Evolutionary conservation across 2,329 filamentous ascomycete genomes (phyloP), one percentile per base, ranked within the genome.

Genomic region (Alternaria infectoria): DNA sequence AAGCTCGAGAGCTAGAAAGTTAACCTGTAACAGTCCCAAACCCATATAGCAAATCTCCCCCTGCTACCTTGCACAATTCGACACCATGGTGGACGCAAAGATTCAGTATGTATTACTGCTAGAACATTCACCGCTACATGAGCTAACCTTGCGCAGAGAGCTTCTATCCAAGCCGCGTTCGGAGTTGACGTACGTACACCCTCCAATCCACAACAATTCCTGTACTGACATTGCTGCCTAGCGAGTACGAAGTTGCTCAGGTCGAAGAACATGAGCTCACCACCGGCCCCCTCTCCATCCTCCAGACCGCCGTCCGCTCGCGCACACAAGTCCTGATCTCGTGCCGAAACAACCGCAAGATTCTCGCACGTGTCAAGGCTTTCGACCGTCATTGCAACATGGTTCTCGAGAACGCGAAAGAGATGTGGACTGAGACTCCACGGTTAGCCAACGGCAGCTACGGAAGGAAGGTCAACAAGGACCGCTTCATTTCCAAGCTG

Each of bases 321-420:
- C 95, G 97, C 85, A 92, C 91, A 46, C 96, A 98, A 83, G 95
- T 99, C 67, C 89, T 99, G 69, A 97, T 99, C 79, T 97, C 93
- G 58, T 95, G 95, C 84, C 93, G 96, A 71, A 97, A 97, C 88
- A 98, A 98, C 86, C 92, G 95, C 83, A 99, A 99, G 86, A 87
- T 99, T 51, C 90, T 99, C 59, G 96, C 95, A 55, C 91, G 96
- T 69, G 95, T 99, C 77, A 99, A 99, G 86, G 96, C 96, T 7
- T 99, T 99, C 80, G 96, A 99, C 83, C 88, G 96, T 65, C 96
- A 99, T 83, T 98, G 94, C 88, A 99, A 99, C 84, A 98, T 99
- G 96, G 92, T 97, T 4, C 86, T 97, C 51, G 93, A 97, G 85
- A 97, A 97, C 73, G 93, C 96, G 46, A 96, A 96, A 86, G 96